Evolutionary conservation across 164 flowering plant genomes (phyloP).

Genomic region (Brasenia schreberi): DNA sequence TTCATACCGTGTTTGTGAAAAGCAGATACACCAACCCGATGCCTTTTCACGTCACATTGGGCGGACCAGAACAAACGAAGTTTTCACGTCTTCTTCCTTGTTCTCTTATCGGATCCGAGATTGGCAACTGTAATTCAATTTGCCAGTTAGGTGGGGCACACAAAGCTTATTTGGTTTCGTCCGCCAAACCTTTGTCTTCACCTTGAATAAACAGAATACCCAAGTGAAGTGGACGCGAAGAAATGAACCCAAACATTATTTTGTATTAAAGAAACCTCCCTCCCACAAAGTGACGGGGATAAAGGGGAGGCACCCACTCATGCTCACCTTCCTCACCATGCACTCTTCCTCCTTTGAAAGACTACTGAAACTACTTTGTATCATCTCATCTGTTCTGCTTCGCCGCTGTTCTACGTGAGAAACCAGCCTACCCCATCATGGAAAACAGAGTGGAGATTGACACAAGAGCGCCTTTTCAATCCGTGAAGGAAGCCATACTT

Average conservation of each 20-base stretch:
- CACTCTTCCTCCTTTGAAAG: not conserved
- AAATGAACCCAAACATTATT: constrained; percentile 10
- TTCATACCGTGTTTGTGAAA: no score
- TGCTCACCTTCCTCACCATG: not conserved
- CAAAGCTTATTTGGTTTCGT: not conserved
- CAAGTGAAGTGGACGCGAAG: constrained; percentile 67
- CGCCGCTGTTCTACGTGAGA: not conserved
- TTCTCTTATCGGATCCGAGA: no score
- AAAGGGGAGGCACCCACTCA: no score
- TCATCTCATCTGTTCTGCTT: no score
- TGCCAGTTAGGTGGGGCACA: not conserved
- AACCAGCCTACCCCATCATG: constrained; percentile 6
- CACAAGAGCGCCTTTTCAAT: constrained; percentile 41
- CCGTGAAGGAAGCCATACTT: constrained; percentile 52
- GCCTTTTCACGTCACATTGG: no score
- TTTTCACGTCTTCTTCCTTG: no score
- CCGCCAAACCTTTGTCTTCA: constrained; percentile 7
- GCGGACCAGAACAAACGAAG: no score
- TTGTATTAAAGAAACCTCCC: not conserved
- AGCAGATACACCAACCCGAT: no score
- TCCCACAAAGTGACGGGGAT: not conserved
- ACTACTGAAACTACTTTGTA: not conserved
- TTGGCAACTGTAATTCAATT: no score
- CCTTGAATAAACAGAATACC: constrained; percentile 25
- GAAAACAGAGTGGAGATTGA: constrained; percentile 42